Base-by-base conservation (phyloP, 2,329 filamentous ascomycete genomes). In the Berkeleyomyces rouxiae region DNA sequence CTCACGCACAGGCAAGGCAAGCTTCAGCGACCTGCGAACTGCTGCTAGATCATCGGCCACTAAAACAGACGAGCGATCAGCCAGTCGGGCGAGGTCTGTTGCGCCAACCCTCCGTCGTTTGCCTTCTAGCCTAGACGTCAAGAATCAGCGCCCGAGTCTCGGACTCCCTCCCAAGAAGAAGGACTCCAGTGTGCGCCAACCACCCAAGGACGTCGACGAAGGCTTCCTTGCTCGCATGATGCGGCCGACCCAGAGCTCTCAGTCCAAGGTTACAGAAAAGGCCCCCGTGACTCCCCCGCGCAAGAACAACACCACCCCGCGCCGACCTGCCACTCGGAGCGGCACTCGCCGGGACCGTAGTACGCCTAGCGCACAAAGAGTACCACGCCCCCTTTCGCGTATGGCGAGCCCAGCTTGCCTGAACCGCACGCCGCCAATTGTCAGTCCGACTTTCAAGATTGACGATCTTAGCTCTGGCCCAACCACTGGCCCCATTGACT, bases 191-290 rank as follows among this genome's bases (percentile, higher is more conserved):
- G 66, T 77, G 5, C 71, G 75, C 1, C 79, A 78, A 67, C 76
- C 77, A 65, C 75, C 79, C 36, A 77, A 76, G 57, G 79, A 80
- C 16, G 77, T 86, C 1, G 85, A 88, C 66, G 84, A 88, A 67
- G 74, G 82, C 11, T 91, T 91, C 72, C 74, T 91, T 36, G 86
- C 86, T n/a, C 82, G 87, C 61, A 90, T 91, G 87, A 90, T 86
- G 82, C 78, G 87, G 47, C 87, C 87, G 1, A 91, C 87, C 0
- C 81, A 85, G 53, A 77, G 82, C 55, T 88, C 84, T 4, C 79
- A 84, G 7, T 84, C 78, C 66, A 90, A 88, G 73, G 79, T 80
- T 0, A 75, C 81, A 2, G 85, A 88, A 4, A 89, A 87, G 73
- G 71, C 70, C 0, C 73, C 77, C 1, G 66, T 73, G 0, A 80